Percentiles rank a stretch among this genome's conserved stretches.
phyloP scores from a whole-genome alignment of 2,329 filamentous ascomycete species.

The Cercospora brassicicola region DNA sequence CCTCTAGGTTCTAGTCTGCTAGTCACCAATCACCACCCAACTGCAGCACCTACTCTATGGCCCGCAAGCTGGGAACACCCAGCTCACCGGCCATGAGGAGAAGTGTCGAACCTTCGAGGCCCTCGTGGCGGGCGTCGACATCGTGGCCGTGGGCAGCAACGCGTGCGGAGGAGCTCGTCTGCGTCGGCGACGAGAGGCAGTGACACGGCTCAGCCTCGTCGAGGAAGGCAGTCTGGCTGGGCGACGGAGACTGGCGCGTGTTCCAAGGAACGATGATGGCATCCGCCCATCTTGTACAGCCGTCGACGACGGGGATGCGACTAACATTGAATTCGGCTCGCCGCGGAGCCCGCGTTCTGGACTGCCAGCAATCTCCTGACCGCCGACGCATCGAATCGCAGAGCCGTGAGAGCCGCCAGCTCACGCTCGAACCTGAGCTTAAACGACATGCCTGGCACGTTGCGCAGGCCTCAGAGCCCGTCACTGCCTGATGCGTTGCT shows the following conservation, averaged over 20 bases:
- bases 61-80: background rate
- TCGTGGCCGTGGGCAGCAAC: background rate
- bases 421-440: background rate
- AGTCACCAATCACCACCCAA: background rate
- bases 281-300: background rate
- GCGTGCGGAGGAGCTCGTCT: background rate
- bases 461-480: background rate
- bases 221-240: background rate
- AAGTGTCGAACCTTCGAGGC: background rate
- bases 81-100: background rate
- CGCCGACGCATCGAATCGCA: background rate
- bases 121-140: background rate
- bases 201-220: background rate
- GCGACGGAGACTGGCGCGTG: background rate
- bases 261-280: background rate
- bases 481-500: background rate
- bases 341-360: background rate
- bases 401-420: background rate
- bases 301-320: background rate
- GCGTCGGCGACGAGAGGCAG: background rate
- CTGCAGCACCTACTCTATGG: background rate
- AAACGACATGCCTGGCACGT: background rate
- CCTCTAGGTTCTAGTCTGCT: background rate
- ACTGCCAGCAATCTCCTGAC: background rate
- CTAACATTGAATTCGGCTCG: background rate